Evolutionary conservation across 768 basidiomycete genomes (phyloP), one percentile per base, ranked within the genome.

Genomic region (Xanthoconium purpureum): DNA sequence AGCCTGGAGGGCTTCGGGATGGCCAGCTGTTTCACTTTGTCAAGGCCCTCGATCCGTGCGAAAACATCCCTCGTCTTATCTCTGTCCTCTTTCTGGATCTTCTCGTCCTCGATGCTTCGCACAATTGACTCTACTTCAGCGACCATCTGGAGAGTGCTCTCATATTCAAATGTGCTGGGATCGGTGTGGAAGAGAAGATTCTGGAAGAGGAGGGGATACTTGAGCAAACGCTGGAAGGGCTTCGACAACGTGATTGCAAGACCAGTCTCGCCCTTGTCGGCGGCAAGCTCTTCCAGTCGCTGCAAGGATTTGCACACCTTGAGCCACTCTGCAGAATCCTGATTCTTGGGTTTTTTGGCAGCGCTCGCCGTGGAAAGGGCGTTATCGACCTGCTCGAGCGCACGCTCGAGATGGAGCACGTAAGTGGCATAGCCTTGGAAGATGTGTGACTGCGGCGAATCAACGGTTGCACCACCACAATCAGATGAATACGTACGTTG

Each of bases 111-210:
- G 54, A 99, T 98, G 58, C 90, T 91, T 44, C 96, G 82, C 47
- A 99, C 96, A 64, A 98, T 96, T 18, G 82, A 86, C 74, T 99
- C 97, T 8, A 99, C 91, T 71, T 98, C 94, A 18, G 94, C 92
- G 1, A 98, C 94, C 91, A 98, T 96, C 69, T 89, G 88, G 40
- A 96, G 77, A 13, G 95, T 97, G 67, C 88, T 89, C 71, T 99
- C 97, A 68, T 97, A 99, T 74, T 99, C 97, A 65, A 89, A 94
- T 5, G 95, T 94, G 60, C 92, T 94, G 3, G 97, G 94, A 64
- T 99, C 97, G 17, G 96, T 97, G 74, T 94, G 92, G 75, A 89
- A 98, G 52, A 98, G 84, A 15, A 98, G 81, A 71, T 97, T 98
- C 74, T 99, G 97, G 76, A 98, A 98, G 46, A 99, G 83, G 35